phyloP scores from a whole-genome alignment of 176 grass and related monocot species.

The Oryza meridionalis region DNA sequence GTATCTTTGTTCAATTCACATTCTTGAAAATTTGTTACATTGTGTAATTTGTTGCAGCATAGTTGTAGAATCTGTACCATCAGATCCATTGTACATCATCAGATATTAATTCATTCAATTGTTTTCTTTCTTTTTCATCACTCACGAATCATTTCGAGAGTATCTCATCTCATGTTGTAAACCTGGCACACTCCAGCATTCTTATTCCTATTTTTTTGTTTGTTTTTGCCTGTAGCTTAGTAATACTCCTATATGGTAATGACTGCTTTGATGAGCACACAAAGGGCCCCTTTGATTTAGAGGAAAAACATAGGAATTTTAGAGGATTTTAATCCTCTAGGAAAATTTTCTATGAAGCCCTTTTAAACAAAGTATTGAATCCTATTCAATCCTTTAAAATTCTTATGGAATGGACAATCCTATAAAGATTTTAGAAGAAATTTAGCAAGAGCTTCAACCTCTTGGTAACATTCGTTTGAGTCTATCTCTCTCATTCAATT shows the following conservation, averaged over 20 bases:
- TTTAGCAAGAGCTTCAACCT: too few species aligned
- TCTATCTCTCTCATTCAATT: too few species aligned
- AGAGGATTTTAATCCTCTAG: too few species aligned
- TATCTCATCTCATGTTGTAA: neutral
- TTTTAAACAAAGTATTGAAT: too few species aligned
- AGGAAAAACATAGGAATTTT: too few species aligned
- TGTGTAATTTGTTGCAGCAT: conserved; percentile 59
- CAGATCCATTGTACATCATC: conserved; percentile 70
- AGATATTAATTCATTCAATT: conserved; percentile 87
- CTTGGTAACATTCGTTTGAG: too few species aligned
- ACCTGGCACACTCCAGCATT: neutral
- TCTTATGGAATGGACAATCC: too few species aligned
- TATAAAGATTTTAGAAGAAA: too few species aligned
- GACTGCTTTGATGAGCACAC: too few species aligned
- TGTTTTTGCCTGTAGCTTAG: neutral
- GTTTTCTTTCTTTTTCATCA: conserved; percentile 27
- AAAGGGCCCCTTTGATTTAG: too few species aligned
- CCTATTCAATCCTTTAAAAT: too few species aligned
- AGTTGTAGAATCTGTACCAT: conserved; percentile 67
- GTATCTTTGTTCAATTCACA: conserved; percentile 69
- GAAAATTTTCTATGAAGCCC: too few species aligned
- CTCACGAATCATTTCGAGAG: neutral
- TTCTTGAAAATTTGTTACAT: conserved; percentile 57
- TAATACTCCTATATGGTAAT: neutral
- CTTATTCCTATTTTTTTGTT: neutral